Evolutionary conservation across 306 rosid species (phyloP).

Genomic region (Sicyos baderoa): DNA sequence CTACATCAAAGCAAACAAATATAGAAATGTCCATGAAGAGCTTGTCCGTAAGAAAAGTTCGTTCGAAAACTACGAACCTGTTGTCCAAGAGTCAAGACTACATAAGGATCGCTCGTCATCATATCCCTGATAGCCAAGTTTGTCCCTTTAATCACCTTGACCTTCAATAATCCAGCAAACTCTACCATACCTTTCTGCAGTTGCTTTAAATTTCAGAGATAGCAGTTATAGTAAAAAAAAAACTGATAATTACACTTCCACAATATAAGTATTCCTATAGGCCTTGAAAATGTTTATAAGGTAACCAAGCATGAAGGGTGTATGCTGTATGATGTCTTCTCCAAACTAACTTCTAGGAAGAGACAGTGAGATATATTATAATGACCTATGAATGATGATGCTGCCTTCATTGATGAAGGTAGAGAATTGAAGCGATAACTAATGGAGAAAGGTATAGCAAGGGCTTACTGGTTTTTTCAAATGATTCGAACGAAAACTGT

Average conservation of each 20-base stretch:
- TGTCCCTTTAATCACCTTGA: constrained; percentile 77
- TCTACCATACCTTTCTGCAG: constrained; percentile 91
- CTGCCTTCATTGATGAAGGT: too few relatives aligned
- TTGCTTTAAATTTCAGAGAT: constrained; percentile 34
- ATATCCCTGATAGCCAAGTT: constrained; percentile 90
- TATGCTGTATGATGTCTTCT: too few relatives aligned
- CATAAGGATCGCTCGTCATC: constrained; percentile 96
- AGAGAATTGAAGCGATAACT: not conserved
- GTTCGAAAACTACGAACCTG: constrained; percentile 44
- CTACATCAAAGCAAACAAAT: not conserved
- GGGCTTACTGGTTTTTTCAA: constrained; percentile 50
- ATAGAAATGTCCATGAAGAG: not conserved
- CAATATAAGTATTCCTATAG: not conserved
- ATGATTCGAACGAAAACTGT: constrained; percentile 45
- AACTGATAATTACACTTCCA: constrained; percentile 6
- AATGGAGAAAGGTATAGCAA: constrained; percentile 10
- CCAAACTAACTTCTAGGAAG: not conserved
- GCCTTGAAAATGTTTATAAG: not conserved
- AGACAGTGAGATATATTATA: not conserved
- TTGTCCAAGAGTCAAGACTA: constrained; percentile 68
- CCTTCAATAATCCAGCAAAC: constrained; percentile 85
- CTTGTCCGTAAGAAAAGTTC: not conserved
- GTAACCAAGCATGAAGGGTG: not conserved
- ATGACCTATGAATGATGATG: too few relatives aligned
- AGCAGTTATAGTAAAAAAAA: not conserved